Conservation (phyloP, 129 eudicot genomes). For the Rutidosis leptorrhynchoides region DNA sequence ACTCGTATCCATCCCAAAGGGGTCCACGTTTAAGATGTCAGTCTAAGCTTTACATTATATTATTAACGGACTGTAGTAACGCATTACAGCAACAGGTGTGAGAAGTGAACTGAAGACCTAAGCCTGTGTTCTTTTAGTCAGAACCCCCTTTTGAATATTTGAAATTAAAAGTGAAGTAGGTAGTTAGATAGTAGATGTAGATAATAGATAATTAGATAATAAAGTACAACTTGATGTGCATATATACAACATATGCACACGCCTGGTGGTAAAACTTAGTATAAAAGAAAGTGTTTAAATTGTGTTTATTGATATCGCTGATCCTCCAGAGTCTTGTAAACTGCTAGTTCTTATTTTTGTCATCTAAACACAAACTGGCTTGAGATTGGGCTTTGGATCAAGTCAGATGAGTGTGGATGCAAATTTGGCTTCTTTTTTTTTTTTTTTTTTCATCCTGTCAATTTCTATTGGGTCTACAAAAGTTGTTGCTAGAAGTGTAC, state of each 20-base stretch:
- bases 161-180: neutral
- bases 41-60: neutral
- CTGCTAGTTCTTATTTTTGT: neutral
- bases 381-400: constrained; percentile 9
- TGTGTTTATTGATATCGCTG: neutral
- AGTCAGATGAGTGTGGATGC: constrained; percentile 20
- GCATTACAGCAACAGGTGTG: neutral
- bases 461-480: constrained; percentile 25
- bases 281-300: neutral
- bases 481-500: constrained; percentile 18
- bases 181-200: too few relatives aligned
- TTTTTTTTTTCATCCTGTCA: neutral
- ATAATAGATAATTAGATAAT: too few relatives aligned
- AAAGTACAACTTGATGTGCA: too few relatives aligned
- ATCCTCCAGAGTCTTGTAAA: constrained; percentile 2
- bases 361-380: constrained; percentile 19
- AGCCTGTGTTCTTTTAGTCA: neutral
- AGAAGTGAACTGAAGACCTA: neutral
- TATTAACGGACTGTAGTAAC: neutral
- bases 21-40: neutral
- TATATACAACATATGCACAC: neutral
- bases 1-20: neutral
- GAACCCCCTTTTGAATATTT: neutral
- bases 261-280: neutral
- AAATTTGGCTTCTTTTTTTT: too few relatives aligned